phyloP scores from a whole-genome alignment of 2,329 filamentous ascomycete species.

The Pestalotiopsis sp. region DNA sequence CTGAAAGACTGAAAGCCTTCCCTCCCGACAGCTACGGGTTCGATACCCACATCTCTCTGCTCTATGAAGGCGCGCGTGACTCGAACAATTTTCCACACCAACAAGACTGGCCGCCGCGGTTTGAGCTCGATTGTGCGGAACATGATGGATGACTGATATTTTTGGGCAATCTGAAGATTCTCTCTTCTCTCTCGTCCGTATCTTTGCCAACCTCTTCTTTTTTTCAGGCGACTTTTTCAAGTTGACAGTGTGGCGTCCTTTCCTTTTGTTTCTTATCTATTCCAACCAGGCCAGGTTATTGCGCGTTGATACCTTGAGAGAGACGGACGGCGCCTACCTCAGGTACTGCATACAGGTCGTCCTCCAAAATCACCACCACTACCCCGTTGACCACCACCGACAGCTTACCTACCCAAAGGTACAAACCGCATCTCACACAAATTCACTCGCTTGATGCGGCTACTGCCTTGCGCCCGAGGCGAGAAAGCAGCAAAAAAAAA shows the following conservation, averaged over 20 bases:
- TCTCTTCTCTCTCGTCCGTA: neutral
- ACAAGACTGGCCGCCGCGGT: neutral
- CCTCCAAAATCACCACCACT: neutral
- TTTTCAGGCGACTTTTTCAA: neutral
- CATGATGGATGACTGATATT: neutral
- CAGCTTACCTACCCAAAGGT: neutral
- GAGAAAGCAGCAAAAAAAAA: neutral
- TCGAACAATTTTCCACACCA: neutral
- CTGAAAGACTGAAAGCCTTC: conserved; percentile 1
- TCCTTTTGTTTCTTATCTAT: neutral
- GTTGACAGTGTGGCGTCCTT: neutral
- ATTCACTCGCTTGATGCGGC: conserved; percentile 4
- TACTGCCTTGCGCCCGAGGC: conserved; percentile 7
- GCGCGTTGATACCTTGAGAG: no score
- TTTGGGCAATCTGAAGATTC: neutral
- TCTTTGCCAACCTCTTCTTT: neutral
- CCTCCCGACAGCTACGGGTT: neutral
- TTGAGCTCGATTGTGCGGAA: neutral
- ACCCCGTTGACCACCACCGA: neutral
- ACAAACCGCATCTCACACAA: neutral
- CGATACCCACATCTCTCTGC: neutral
- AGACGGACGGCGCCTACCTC: no score
- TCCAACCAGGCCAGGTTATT: neutral
- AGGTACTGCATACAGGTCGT: no score
- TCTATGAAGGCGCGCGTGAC: neutral